Evolutionary conservation across 2,329 filamentous ascomycete genomes (phyloP), one percentile per base, ranked within the genome.

Genomic region (Colletotrichum orbiculare): DNA sequence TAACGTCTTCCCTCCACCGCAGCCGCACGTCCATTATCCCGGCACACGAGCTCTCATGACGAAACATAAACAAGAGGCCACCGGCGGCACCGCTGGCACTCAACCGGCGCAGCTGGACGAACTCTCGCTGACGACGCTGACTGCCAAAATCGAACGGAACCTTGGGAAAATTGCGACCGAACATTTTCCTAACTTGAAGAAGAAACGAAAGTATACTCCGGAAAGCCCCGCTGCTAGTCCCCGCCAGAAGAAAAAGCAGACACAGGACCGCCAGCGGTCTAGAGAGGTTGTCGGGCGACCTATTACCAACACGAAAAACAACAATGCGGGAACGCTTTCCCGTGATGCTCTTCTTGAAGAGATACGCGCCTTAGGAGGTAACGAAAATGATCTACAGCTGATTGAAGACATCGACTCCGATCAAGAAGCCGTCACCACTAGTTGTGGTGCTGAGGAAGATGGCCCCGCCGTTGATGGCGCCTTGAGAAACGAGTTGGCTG

Each of bases 301-400:
- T 33, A 68, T 57, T 34, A 62, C 69, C 50, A 76, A 73, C 69
- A n/a, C 33, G n/a, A 53, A 43, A 34, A 45, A 12, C 53, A 47
- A 49, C 34, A 56, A 48, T 10, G 48, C 42, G 11, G 47, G 52
- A 8, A 11, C 33, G 9, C 54, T 68, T 11, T 63, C 65, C 8
- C 69, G 75, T n/a, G 77, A 79, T 38, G 73, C 76, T 11, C 77
- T 91, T 5, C 77, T 91, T 8, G 83, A 87, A 60, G 89, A 91
- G 71, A 91, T 91, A 67, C 81, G 83, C 68, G 87, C 86, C 12
- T 78, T 91, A 2, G 89, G 88, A 4, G 89, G 89, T 12, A 87
- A 89, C 57, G 86, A 91, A 74, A 82, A 87, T 46, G 89, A 91
- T 68, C 74, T 89, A 47, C 84, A 87, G 41, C 81, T 91, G 39